These are phyloP conservation scores for Wakefieldia striispora DNA, from an alignment of 768 basidiomycete species.

Conservation along the genomic window DNA sequence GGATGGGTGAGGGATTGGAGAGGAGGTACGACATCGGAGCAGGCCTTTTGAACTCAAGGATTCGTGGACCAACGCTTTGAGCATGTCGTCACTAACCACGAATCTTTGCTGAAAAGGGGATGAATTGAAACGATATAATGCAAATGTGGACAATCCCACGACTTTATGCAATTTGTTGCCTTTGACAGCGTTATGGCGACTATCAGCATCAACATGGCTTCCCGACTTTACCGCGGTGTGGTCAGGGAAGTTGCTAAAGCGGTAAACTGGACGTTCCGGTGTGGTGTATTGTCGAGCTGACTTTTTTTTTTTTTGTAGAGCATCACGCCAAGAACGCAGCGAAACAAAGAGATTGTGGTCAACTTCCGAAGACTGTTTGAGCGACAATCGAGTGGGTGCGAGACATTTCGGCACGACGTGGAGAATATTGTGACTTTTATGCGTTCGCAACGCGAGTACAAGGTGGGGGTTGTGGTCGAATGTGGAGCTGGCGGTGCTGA, in stretches of 20 bases:
- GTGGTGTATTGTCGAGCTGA: neutral
- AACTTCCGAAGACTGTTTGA: constrained; percentile 58
- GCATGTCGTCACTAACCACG: no score
- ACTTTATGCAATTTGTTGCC: constrained; percentile 3
- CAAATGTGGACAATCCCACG: constrained; percentile 15
- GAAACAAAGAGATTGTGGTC: constrained; percentile 43
- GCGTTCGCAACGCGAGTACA: constrained; percentile 70
- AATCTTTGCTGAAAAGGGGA: constrained; percentile 6
- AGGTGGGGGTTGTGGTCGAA: constrained; percentile 43
- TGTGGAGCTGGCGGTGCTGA: neutral
- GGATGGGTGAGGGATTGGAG: neutral
- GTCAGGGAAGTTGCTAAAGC: constrained; percentile 30
- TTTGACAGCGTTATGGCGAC: constrained; percentile 5
- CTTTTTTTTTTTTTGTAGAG: constrained; percentile 30
- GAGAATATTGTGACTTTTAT: constrained; percentile 66
- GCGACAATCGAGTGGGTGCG: constrained; percentile 21
- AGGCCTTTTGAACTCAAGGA: constrained; percentile 19
- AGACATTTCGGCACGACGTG: constrained; percentile 45
- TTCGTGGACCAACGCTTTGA: constrained; percentile 14
- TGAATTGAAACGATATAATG: constrained; percentile 1
- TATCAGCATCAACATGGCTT: neutral
- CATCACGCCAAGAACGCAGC: constrained; percentile 31
- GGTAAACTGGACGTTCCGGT: constrained; percentile 10
- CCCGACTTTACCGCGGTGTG: constrained; percentile 29
- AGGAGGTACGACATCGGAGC: neutral